A percentile compares a stretch with the other conserved stretches of the same genome.
phyloP scores from a whole-genome alignment of 352 stramenopile species.

The Thraustotheca clavata region DNA sequence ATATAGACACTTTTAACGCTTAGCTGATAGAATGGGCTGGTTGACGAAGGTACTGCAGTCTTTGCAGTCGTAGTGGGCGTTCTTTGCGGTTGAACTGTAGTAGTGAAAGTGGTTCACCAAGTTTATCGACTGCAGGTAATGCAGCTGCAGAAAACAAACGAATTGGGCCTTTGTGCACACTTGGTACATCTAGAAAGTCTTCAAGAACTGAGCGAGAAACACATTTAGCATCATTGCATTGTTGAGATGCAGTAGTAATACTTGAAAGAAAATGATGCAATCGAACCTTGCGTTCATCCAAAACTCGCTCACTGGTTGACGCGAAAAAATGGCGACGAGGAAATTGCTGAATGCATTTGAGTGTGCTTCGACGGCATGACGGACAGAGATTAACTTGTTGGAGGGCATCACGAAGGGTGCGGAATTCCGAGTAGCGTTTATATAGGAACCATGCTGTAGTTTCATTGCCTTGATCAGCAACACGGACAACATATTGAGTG shows the following conservation, averaged over 20 bases:
- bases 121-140: too few relatives aligned
- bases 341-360: neutral
- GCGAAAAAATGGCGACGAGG: neutral
- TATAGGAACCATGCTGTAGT: conserved; percentile 76
- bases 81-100: too few relatives aligned
- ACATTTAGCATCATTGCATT: neutral
- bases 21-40: too few relatives aligned
- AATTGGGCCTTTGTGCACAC: neutral
- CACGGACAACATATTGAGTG: conserved; percentile 78
- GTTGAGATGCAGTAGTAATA: neutral
- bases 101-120: too few relatives aligned
- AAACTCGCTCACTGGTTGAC: neutral
- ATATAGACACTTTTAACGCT: too few relatives aligned
- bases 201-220: neutral
- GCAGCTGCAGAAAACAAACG: neutral
- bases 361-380: neutral
- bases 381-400: neutral
- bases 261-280: neutral
- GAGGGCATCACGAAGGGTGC: conserved; percentile 51
- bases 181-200: neutral
- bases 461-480: conserved; percentile 66
- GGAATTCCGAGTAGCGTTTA: conserved; percentile 82
- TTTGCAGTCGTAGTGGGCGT: too few relatives aligned
- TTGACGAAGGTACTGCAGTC: too few relatives aligned
- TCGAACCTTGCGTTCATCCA: neutral